Base-by-base conservation (phyloP, 2,329 filamentous ascomycete species). In the Xylaria sp. region DNA sequence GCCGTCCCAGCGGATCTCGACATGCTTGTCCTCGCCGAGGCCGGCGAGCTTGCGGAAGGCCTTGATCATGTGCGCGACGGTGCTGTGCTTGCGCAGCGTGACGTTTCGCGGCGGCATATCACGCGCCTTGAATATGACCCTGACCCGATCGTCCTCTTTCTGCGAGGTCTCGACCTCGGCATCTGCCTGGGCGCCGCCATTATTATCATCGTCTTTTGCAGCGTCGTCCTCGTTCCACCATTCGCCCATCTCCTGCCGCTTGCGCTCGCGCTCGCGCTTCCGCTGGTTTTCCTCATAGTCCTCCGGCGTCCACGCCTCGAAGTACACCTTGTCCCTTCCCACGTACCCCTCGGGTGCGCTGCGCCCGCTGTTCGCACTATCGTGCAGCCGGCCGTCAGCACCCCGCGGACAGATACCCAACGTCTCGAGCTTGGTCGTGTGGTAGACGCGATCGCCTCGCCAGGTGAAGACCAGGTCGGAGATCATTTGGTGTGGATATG, bases 251-350 rank as follows among this genome's bases (percentile, higher is more conserved):
- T 81, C 79, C 48, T 54, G 62, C 1, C 62, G 70, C 38, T 78
- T 80, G 15, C 83, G 82, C 66, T 83, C 82, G 17, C 79, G 80
- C 72, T 88, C 87, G 68, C 85, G 82, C 38, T 83, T 80, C 60
- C 81, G 80, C 71, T 85, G 81, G 75, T 86, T 82, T 17, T 80
- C 77, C 31, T 80, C 79, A 70, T 88, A 91, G 1, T 87, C 79
- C 11, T 91, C 88, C 7, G 88, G 83, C 0, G 92, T 95, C 86
- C 92, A 93, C 6, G 91, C 92, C 78, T 94, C 90, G 71, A 97
- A 85, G 72, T 91, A 87, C n/a, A 97, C 86, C 62, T 87, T 86
- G 13, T 84, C 83, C 28, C 86, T 84, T 31, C 86, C 85, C 3
- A 83, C 79, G 62, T 77, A 85, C 1, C 86, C 85, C 26, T 84